Percentiles rank a stretch among this genome's conserved stretches.
These are phyloP conservation scores for Backusella tarrabulga DNA, from an alignment of 192 early-diverging fungal species.

Conservation along the genomic window DNA sequence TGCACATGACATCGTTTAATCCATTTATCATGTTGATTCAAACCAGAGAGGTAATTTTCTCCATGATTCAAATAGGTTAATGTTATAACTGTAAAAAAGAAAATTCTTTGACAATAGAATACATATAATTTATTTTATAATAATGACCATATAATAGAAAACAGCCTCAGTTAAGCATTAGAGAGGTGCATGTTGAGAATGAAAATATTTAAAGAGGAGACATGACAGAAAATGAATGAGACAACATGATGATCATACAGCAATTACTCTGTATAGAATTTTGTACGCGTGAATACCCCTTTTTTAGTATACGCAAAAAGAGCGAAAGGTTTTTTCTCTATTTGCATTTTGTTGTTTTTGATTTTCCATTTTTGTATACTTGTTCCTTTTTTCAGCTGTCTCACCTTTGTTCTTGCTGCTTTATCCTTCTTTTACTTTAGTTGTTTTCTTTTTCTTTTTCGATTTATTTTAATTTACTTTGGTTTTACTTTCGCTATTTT, in stretches of 20 bases:
- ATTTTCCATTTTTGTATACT: conserved; percentile 8
- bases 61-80: neutral
- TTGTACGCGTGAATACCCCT: conserved; percentile 3
- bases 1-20: neutral
- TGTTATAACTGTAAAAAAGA: neutral
- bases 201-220: neutral
- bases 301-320: neutral
- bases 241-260: neutral
- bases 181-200: neutral
- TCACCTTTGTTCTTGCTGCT: neutral
- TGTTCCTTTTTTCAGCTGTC: neutral
- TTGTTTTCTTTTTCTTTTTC: conserved; percentile 11
- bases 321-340: neutral
- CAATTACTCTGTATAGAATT: neutral
- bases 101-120: neutral
- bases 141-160: neutral
- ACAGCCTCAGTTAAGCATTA: neutral
- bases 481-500: neutral
- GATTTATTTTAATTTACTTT: neutral
- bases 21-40: neutral
- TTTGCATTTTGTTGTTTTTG: conserved; percentile 7
- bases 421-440: neutral
- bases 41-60: neutral
- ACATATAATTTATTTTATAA: neutral
- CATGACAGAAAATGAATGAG: neutral